A percentile compares a stretch with the other conserved stretches of the same genome.
phyloP scores from a whole-genome alignment of 2,329 filamentous ascomycete genomes.

The Macrophomina tecta region DNA sequence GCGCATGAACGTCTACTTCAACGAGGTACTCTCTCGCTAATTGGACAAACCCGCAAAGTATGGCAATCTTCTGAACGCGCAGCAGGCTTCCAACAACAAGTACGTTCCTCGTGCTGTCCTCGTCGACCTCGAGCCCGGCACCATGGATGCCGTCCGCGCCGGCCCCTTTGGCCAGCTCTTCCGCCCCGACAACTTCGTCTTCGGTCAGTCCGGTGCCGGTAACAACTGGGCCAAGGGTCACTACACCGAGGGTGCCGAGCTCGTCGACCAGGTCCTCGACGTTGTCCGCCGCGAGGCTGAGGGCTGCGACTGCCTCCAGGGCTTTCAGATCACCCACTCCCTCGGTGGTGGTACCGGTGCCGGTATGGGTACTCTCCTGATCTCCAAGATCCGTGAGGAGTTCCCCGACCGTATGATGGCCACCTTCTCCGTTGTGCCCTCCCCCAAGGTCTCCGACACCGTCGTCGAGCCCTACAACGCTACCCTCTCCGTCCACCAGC shows the following conservation, averaged over 20 bases:
- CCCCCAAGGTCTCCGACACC: constrained; percentile 99
- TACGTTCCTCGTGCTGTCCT: constrained; percentile 99
- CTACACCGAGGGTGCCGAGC: constrained; percentile 99
- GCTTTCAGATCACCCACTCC: constrained; percentile 99
- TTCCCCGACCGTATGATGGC: constrained; percentile 99
- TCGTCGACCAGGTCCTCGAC: constrained; percentile 97
- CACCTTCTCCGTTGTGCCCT: constrained; percentile 98
- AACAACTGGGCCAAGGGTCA: constrained; percentile 99
- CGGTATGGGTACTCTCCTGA: constrained; percentile 99
- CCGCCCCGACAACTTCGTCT: constrained; percentile 99
- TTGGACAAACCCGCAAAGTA: constrained; percentile 25
- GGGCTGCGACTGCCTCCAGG: constrained; percentile 98
- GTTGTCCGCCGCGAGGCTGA: constrained; percentile 99
- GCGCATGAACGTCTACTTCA: constrained; percentile 99
- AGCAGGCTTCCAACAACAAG: constrained; percentile 93
- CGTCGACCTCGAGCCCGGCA: constrained; percentile 98
- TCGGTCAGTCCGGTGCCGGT: constrained; percentile 98
- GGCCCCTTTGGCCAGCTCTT: constrained; percentile 99
- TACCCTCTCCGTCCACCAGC: constrained; percentile 97
- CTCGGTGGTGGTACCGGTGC: constrained; percentile 99
- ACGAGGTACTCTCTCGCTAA: constrained; percentile 66
- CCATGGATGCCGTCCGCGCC: constrained; percentile 98
- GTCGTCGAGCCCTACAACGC: constrained; percentile 99
- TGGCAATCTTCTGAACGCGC: constrained; percentile 37
- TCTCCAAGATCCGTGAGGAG: constrained; percentile 99